phyloP scores from a whole-genome alignment of 345 rosid genomes.

The Erucastrum elatum region DNA sequence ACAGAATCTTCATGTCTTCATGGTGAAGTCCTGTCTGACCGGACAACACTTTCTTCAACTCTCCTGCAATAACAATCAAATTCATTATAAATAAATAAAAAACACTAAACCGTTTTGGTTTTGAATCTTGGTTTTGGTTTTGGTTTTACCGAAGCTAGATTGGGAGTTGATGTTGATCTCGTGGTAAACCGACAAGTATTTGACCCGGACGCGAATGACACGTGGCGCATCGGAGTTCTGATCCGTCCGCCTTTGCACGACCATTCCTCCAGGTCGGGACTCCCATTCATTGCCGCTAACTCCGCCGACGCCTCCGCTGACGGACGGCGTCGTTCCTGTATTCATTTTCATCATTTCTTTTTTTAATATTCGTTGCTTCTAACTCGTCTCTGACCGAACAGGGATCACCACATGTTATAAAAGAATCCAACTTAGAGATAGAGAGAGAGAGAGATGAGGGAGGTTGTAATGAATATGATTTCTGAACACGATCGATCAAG shows the following conservation, averaged over 20 bases:
- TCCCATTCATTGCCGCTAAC: slow-evolving; percentile 72
- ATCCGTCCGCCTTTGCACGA: slow-evolving; percentile 88
- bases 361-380: slow-evolving; percentile 24
- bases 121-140: background rate
- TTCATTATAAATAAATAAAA: background rate
- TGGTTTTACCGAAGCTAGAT: slow-evolving; percentile 72
- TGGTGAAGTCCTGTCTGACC: slow-evolving; percentile 84
- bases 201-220: slow-evolving; percentile 82
- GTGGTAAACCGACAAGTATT: slow-evolving; percentile 76
- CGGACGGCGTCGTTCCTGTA: slow-evolving; percentile 28
- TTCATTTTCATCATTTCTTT: slow-evolving; percentile 40
- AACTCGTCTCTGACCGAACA: slow-evolving; percentile 8
- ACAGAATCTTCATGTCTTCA: slow-evolving; percentile 87
- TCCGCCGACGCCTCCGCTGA: slow-evolving; percentile 46
- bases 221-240: slow-evolving; percentile 63
- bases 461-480: slow-evolving; percentile 21
- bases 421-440: slow-evolving; percentile 24
- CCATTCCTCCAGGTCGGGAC: slow-evolving; percentile 97
- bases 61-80: slow-evolving; percentile 51
- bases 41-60: slow-evolving; percentile 83
- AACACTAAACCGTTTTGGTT: background rate
- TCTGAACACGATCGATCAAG: slow-evolving; percentile 32
- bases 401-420: slow-evolving; percentile 31
- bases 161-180: slow-evolving; percentile 77
- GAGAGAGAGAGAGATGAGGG: slow-evolving; percentile 16